Percentiles rank a stretch among this genome's conserved stretches.
Evolutionary conservation across 495 filamentous ascomycete genomes (phyloP).

Genomic region (Podospora conica): DNA sequence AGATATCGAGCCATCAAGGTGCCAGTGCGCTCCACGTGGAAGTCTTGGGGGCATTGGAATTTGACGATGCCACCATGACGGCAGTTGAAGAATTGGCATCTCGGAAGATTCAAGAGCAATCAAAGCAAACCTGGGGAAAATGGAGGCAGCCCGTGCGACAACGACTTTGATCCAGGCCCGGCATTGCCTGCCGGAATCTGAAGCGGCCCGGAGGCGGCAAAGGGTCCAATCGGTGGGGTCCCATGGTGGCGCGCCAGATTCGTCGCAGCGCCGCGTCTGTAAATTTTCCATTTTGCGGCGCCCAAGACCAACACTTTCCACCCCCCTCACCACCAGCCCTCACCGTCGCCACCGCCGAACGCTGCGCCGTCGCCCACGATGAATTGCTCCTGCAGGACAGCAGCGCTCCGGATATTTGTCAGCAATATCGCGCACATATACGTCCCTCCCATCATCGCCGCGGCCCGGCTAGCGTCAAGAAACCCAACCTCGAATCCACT

Average conservation of each 20-base stretch:
- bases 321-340: neutral
- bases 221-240: neutral
- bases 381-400: slow-evolving; percentile 44
- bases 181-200: neutral
- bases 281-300: neutral
- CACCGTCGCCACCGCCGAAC: neutral
- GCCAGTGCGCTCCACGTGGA: neutral
- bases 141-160: neutral
- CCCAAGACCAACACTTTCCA: neutral
- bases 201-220: neutral
- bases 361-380: slow-evolving; percentile 23
- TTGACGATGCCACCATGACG: neutral
- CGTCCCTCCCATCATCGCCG: slow-evolving; percentile 10
- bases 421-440: slow-evolving; percentile 42
- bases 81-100: neutral
- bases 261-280: neutral
- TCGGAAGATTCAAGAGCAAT: neutral
- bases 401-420: slow-evolving; percentile 43
- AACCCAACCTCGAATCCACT: neutral
- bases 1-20: neutral
- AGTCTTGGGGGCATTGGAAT: neutral
- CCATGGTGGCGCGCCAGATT: neutral
- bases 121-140: neutral
- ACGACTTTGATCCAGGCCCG: no score
- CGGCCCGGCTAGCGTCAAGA: neutral